These are phyloP conservation scores for Hebeloma cylindrosporum DNA, from an alignment of 768 basidiomycete species.

Conservation along the genomic window DNA sequence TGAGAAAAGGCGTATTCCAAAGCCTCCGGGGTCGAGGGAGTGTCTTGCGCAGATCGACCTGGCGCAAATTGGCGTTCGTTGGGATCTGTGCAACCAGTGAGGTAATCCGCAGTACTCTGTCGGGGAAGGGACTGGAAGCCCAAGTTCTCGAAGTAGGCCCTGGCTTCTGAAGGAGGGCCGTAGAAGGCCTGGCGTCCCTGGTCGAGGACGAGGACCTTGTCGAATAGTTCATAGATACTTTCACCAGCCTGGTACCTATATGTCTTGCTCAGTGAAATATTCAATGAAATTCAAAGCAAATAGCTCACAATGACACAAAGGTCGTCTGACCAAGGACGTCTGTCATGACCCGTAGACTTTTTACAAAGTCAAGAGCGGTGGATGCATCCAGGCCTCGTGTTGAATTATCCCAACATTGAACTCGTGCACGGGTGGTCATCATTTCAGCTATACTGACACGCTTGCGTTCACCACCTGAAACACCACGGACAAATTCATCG, in stretches of 20 bases:
- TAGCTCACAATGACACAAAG: constrained; percentile 68
- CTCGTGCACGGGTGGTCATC: constrained; percentile 77
- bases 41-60: constrained; percentile 55
- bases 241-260: constrained; percentile 78
- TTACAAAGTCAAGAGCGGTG: constrained; percentile 85
- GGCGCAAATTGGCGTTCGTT: constrained; percentile 81
- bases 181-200: constrained; percentile 81
- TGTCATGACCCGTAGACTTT: constrained; percentile 77
- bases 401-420: constrained; percentile 84
- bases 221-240: constrained; percentile 74
- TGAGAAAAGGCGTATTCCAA: constrained; percentile 62
- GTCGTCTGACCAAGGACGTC: constrained; percentile 80
- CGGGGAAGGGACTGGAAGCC: constrained; percentile 76
- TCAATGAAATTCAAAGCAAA: background rate
- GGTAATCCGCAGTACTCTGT: constrained; percentile 84
- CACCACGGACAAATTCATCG: constrained; percentile 81
- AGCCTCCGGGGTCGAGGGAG: constrained; percentile 65
- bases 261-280: background rate
- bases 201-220: constrained; percentile 85
- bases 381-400: constrained; percentile 83
- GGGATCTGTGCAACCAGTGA: constrained; percentile 80
- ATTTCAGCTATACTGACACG: constrained; percentile 84
- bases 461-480: constrained; percentile 81
- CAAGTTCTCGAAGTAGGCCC: constrained; percentile 73
- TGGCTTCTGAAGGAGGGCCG: constrained; percentile 71